phyloP scores from a whole-genome alignment of 2,329 filamentous ascomycete genomes.

The Hypoxylon sp. region DNA sequence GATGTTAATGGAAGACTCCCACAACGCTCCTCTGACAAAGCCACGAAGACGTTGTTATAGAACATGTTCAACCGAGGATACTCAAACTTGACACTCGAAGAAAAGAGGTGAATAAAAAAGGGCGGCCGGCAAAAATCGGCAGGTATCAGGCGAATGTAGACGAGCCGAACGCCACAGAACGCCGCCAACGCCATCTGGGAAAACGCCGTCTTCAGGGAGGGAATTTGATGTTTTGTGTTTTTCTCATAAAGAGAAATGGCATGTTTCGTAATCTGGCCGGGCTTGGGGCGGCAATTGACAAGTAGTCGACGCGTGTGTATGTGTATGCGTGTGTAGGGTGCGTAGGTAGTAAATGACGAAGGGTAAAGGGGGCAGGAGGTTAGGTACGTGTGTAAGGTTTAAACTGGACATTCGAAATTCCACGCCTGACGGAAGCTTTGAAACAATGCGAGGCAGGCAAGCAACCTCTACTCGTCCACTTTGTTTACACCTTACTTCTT shows the following conservation, averaged over 20 bases:
- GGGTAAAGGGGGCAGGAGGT: too few species aligned
- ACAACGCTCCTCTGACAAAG: too few species aligned
- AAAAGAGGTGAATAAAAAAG: background rate
- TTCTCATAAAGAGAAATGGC: constrained; percentile 16
- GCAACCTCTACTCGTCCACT: too few species aligned
- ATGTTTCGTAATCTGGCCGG: constrained; percentile 2
- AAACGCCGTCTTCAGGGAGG: constrained; percentile 34
- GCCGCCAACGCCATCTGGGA: constrained; percentile 36
- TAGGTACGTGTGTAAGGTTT: too few species aligned
- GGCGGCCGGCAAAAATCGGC: constrained; percentile 24
- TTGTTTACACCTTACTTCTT: too few species aligned
- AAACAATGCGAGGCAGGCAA: too few species aligned
- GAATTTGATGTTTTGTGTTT: background rate
- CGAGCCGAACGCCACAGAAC: constrained; percentile 35
- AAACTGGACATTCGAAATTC: background rate
- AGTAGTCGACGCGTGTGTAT: background rate
- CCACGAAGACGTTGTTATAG: too few species aligned
- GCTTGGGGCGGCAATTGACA: constrained; percentile 14
- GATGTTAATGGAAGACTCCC: too few species aligned
- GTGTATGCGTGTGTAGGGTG: background rate
- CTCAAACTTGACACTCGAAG: constrained; percentile 6
- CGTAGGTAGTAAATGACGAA: background rate
- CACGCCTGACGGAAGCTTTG: background rate
- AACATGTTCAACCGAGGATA: background rate
- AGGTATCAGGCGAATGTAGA: constrained; percentile 38